phyloP scores from a whole-genome alignment of 345 rosid species.

The Eucalyptus fibrosa region DNA sequence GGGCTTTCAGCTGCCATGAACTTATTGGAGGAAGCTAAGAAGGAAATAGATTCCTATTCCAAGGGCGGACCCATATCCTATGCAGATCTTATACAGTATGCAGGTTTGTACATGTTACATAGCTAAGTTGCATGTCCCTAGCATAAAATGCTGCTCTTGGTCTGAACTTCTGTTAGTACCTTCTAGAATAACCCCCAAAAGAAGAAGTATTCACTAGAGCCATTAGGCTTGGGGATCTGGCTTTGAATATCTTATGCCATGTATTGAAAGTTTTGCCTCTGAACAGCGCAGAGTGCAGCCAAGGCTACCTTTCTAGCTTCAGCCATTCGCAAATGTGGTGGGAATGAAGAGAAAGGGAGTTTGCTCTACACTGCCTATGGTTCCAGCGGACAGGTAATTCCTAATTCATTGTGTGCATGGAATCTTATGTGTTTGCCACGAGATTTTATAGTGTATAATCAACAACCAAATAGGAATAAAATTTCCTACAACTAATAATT shows the following conservation, averaged over 20 bases:
- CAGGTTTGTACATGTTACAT: conserved; percentile 26
- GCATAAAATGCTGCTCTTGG: neutral
- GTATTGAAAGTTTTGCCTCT: neutral
- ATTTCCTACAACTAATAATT: neutral
- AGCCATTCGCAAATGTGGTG: conserved; percentile 87
- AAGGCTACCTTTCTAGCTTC: conserved; percentile 78
- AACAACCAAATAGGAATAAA: neutral
- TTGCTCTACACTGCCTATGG: conserved; percentile 73
- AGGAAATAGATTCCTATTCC: conserved; percentile 70
- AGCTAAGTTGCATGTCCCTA: neutral
- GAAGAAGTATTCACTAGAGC: neutral
- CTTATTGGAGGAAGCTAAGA: conserved; percentile 49
- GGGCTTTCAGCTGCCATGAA: conserved; percentile 59
- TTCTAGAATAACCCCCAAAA: neutral
- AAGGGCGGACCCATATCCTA: conserved; percentile 88
- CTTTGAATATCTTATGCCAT: neutral
- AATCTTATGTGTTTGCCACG: neutral
- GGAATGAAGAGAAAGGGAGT: conserved; percentile 77
- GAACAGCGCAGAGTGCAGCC: conserved; percentile 57
- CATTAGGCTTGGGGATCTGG: neutral
- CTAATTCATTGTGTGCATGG: neutral
- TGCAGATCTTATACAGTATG: conserved; percentile 72
- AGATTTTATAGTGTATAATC: neutral
- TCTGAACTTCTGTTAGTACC: neutral
- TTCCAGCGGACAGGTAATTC: conserved; percentile 72